These are phyloP conservation scores for Noccaea bulbosa DNA, from an alignment of 345 rosid species.

Conservation along the genomic window DNA sequence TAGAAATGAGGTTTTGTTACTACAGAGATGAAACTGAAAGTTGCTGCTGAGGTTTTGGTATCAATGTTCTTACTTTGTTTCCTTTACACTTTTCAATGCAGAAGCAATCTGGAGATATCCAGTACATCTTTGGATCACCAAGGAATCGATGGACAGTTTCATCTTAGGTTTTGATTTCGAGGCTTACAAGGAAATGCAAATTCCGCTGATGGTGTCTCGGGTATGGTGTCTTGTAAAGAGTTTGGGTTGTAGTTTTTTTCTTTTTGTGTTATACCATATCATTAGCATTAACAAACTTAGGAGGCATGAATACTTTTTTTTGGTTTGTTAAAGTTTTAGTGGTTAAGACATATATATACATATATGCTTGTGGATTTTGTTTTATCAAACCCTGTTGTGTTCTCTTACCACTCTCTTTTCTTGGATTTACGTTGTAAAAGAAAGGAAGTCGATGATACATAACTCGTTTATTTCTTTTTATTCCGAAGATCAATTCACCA, in stretches of 20 bases:
- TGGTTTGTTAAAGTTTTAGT: slow-evolving; percentile 16
- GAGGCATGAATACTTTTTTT: slow-evolving; percentile 6
- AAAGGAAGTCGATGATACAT: neutral
- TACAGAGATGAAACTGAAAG: too few relatives aligned
- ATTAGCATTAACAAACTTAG: slow-evolving; percentile 25
- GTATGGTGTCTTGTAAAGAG: slow-evolving; percentile 38
- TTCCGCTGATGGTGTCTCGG: slow-evolving; percentile 10
- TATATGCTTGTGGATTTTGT: slow-evolving; percentile 21
- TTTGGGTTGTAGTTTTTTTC: slow-evolving; percentile 15
- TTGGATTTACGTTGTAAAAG: neutral
- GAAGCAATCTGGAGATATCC: slow-evolving; percentile 28
- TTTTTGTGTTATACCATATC: slow-evolving; percentile 7
- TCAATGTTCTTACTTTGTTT: slow-evolving; percentile 14
- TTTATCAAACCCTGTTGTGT: slow-evolving; percentile 2
- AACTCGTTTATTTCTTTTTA: slow-evolving; percentile 10
- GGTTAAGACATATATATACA: slow-evolving; percentile 14
- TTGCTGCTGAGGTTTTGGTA: neutral
- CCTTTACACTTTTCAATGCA: slow-evolving; percentile 19
- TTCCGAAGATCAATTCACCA: neutral
- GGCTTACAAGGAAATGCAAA: slow-evolving; percentile 1
- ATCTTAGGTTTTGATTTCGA: slow-evolving; percentile 4
- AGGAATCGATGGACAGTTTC: slow-evolving; percentile 35
- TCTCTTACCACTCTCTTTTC: neutral
- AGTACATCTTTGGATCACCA: slow-evolving; percentile 22
- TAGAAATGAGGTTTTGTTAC: neutral